Evolutionary conservation across 805 yeast genomes (phyloP).

Genomic region (Candida oleophila): DNA sequence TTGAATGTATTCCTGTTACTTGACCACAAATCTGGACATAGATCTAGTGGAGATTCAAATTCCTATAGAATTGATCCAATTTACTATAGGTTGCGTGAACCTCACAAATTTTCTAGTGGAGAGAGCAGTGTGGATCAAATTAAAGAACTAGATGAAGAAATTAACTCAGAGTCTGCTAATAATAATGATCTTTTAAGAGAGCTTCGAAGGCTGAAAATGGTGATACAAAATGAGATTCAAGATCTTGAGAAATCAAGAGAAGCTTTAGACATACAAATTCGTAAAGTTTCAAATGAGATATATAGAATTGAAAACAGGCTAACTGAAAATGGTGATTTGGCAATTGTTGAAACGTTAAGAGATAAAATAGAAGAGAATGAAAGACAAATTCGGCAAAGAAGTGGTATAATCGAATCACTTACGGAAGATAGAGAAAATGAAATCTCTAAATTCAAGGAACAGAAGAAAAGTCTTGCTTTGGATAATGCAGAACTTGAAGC

Average conservation of each 20-base stretch:
- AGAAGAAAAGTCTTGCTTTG: conserved; percentile 15
- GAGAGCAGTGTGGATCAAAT: conserved; percentile 12
- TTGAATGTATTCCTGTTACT: conserved; percentile 41
- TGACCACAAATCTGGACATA: conserved; percentile 44
- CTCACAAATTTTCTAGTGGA: conserved; percentile 26
- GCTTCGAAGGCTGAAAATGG: conserved; percentile 13
- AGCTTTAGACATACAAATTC: conserved; percentile 8
- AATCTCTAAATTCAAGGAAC: conserved; percentile 9
- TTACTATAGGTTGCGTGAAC: conserved; percentile 32
- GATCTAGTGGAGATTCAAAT: conserved; percentile 33
- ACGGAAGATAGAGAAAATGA: conserved; percentile 19
- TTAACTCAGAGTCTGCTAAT: conserved; percentile 14
- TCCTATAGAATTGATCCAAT: conserved; percentile 56
- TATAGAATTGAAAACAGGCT: conserved; percentile 37
- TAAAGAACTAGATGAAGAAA: conserved; percentile 14
- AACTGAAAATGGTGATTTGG: conserved; percentile 45
- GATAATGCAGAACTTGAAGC: conserved; percentile 13
- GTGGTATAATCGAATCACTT: conserved; percentile 29
- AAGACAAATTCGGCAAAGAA: conserved; percentile 23
- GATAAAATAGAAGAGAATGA: conserved; percentile 30
- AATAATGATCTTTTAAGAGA: conserved; percentile 14
- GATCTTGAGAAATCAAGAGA: conserved; percentile 9
- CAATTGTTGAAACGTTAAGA: conserved; percentile 36
- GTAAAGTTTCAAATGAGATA: conserved; percentile 19
- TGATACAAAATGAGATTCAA: conserved; percentile 13